phyloP scores from a whole-genome alignment of 352 stramenopile genomes.

The Phytophthora europaea region DNA sequence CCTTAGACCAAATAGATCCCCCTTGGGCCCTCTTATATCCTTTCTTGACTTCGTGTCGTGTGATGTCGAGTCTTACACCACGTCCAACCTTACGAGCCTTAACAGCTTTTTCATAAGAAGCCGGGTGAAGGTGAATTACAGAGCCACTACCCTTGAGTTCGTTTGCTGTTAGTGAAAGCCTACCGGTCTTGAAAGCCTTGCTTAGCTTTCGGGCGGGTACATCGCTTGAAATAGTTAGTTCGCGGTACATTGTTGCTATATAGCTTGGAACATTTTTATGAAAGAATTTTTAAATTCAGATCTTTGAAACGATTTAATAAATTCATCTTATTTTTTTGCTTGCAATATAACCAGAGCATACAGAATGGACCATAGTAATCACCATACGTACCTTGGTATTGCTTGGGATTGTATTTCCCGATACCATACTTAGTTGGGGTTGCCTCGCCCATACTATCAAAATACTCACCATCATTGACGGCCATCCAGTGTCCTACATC shows the following conservation, averaged over 20 bases:
- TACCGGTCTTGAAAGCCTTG: slow-evolving; percentile 19
- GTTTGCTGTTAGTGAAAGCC: slow-evolving; percentile 8
- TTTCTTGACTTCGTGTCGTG: slow-evolving; percentile 9
- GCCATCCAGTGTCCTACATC: too few relatives aligned
- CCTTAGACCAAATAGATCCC: not conserved
- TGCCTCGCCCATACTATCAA: too few relatives aligned
- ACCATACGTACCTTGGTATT: slow-evolving; percentile 15
- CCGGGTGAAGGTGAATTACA: slow-evolving; percentile 15
- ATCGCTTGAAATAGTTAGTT: too few relatives aligned
- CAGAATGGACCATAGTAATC: slow-evolving; percentile 25
- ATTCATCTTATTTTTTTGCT: slow-evolving; percentile 24
- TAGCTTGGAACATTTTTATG: not conserved
- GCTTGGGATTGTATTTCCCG: not conserved
- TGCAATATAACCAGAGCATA: slow-evolving; percentile 23
- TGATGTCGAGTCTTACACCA: slow-evolving; percentile 15
- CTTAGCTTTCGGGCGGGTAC: not conserved
- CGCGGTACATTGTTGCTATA: slow-evolving; percentile 29
- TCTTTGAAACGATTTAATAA: too few relatives aligned
- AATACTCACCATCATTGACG: too few relatives aligned
- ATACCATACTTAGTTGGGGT: slow-evolving; percentile 3
- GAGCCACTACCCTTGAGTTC: slow-evolving; percentile 4
- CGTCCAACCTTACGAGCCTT: not conserved
- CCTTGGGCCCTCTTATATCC: slow-evolving; percentile 8
- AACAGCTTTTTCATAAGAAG: slow-evolving; percentile 4
- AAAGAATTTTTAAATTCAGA: not conserved